Evolutionary conservation across 2,329 filamentous ascomycete genomes (phyloP).

Genomic region (Cadophora sp.): DNA sequence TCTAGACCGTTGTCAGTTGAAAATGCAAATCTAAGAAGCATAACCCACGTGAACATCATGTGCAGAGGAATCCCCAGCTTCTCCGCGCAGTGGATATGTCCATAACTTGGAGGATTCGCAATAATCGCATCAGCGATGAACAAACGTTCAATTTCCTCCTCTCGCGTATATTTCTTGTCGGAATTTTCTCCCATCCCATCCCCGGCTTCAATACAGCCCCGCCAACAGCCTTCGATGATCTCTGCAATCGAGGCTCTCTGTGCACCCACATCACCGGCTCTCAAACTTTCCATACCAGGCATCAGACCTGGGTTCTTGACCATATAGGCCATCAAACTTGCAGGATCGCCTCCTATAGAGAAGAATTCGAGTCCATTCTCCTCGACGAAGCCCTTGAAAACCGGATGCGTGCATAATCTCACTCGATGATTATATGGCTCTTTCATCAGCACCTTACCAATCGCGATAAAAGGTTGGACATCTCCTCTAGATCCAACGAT

Average conservation of each 20-base stretch:
- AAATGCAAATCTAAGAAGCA: neutral
- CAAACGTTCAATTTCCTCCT: constrained; percentile 50
- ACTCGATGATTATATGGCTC: constrained; percentile 73
- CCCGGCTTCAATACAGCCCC: constrained; percentile 81
- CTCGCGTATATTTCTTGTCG: constrained; percentile 35
- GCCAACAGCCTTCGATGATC: constrained; percentile 86
- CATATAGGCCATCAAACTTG: constrained; percentile 86
- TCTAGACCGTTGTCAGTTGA: constrained; percentile 68
- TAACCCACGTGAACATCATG: constrained; percentile 85
- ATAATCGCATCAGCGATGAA: constrained; percentile 87
- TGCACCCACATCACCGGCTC: constrained; percentile 77
- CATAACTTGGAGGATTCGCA: constrained; percentile 79
- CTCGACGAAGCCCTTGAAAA: constrained; percentile 71
- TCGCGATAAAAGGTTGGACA: constrained; percentile 78
- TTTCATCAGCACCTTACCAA: constrained; percentile 66
- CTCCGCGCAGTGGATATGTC: constrained; percentile 77
- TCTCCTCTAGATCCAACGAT: constrained; percentile 81
- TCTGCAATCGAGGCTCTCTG: constrained; percentile 77
- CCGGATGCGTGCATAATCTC: constrained; percentile 74
- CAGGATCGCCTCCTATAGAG: constrained; percentile 76
- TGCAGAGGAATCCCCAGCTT: constrained; percentile 77
- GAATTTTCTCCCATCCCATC: constrained; percentile 56
- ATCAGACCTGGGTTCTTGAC: constrained; percentile 87
- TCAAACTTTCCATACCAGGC: constrained; percentile 79
- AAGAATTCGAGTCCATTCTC: constrained; percentile 79